Percentiles rank a stretch among this genome's conserved stretches.
These are phyloP conservation scores for Lentinus brumalis DNA, from an alignment of 768 basidiomycete genomes.

Conservation along the genomic window DNA sequence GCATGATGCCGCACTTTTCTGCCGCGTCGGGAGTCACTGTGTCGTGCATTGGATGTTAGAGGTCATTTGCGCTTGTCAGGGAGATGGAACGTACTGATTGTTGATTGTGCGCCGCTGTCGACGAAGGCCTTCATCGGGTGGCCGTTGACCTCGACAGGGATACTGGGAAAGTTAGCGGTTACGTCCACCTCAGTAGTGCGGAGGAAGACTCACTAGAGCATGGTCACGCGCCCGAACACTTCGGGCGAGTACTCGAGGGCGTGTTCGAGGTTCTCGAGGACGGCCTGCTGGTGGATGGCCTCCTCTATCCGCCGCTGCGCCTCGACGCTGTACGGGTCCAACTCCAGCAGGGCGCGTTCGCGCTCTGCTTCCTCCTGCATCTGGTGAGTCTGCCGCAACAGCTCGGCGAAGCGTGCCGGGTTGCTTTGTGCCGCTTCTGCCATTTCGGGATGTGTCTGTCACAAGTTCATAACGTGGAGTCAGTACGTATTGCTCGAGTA, in stretches of 20 bases:
- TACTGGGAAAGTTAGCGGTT: constrained; percentile 44
- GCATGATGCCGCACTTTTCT: constrained; percentile 93
- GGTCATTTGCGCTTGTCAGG: neutral
- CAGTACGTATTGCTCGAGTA: too few species aligned
- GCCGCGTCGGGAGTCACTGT: constrained; percentile 91
- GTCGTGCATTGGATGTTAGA: constrained; percentile 1
- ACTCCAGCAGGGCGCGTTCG: constrained; percentile 71
- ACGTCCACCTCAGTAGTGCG: neutral
- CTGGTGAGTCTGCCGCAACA: constrained; percentile 63
- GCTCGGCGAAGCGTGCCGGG: constrained; percentile 73
- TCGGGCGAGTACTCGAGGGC: constrained; percentile 94
- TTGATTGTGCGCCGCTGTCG: constrained; percentile 95
- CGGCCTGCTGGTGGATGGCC: constrained; percentile 84
- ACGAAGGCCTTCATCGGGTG: constrained; percentile 94
- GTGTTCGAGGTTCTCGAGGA: constrained; percentile 91
- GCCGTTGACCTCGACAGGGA: constrained; percentile 91
- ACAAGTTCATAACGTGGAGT: too few species aligned
- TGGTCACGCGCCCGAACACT: constrained; percentile 89
- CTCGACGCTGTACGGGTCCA: constrained; percentile 89
- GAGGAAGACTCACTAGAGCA: constrained; percentile 84
- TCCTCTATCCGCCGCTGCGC: constrained; percentile 95
- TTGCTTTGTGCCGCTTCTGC: constrained; percentile 69
- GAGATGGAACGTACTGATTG: constrained; percentile 72
- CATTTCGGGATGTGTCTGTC: constrained; percentile 67
- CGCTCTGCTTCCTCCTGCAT: constrained; percentile 58